Evolutionary conservation across 2,329 filamentous ascomycete genomes (phyloP), one percentile per base, ranked within the genome.

Genomic region (Pseudocercospora eumusae): DNA sequence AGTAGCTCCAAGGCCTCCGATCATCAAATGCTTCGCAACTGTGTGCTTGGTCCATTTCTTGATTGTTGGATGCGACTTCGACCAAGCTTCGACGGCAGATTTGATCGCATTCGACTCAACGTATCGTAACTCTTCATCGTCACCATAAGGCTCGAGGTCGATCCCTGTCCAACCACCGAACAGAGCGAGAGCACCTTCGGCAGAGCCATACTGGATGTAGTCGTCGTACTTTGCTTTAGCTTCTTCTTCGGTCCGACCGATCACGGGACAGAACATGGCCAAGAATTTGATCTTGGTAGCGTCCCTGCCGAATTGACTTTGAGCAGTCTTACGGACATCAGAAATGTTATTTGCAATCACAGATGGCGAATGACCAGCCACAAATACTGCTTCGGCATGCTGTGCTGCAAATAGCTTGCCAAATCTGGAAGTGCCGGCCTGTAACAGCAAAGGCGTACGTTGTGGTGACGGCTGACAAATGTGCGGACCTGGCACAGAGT

Each of bases 81-180:
- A 81, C 69, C 83, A 85, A 1, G 76, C 82, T 64, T 84, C 81
- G 0, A 85, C 80, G 0, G 79, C 79, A 0, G 79, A 82, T 15
- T 79, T 76, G 57, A 86, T 84, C 0, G 83, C 84, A 69, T 86
- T 84, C 64, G 81, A 82, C 70, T 85, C 80, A 18, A 86, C 83
- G 42, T 82, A 75, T 5, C 84, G 76, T 36, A 88, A 75, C 70
- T 88, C 86, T 68, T 88, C 80, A 40, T 88, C 84, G 27, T 88
- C 85, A 0, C 76, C 81, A 65, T 87, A 87, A 50, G 80, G 75
- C 10, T 80, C 77, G 4, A 88, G 73, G 70, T 88, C 84, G 56
- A 88, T 86, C 0, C 86, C 88, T 0, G 88, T 90, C 87, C 88
- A 91, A 0, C 88, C 88, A 23, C 87, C 87, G 68, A 91, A 91